phyloP scores from a whole-genome alignment of 192 early-diverging fungal species.

The Coemansia sp. region DNA sequence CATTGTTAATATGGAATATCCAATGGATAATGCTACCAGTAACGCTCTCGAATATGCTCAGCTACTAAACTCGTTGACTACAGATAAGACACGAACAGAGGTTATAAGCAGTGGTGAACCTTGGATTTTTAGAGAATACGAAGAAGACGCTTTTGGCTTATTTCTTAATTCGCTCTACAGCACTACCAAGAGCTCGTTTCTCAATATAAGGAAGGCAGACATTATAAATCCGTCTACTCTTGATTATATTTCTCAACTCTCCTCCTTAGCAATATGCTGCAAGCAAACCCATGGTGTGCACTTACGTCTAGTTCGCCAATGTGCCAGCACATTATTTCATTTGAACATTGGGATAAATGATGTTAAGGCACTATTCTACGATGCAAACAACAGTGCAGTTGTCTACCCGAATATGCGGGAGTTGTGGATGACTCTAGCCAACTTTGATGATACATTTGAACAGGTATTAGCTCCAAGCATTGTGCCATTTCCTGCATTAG shows the following conservation, averaged over 20 bases:
- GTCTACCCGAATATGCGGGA: background rate
- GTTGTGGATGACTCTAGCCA: background rate
- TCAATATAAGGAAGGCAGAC: background rate
- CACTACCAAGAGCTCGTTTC: background rate
- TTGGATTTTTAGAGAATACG: background rate
- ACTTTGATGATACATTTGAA: background rate
- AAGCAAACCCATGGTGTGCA: background rate
- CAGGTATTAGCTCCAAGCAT: background rate
- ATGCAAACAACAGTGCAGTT: background rate
- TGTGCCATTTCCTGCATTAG: background rate
- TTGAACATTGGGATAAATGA: background rate
- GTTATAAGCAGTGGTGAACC: background rate
- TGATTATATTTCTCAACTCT: background rate
- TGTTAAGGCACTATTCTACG: background rate
- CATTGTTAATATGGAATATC: background rate
- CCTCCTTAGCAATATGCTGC: background rate
- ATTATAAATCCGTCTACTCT: background rate
- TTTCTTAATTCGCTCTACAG: background rate
- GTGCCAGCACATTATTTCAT: background rate
- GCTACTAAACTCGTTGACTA: background rate
- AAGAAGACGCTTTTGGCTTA: background rate
- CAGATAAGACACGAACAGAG: background rate
- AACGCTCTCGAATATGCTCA: background rate
- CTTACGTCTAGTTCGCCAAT: background rate
- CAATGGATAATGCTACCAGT: background rate